These are phyloP conservation scores for Neophaeococcomyces mojaviensis DNA, from an alignment of 2,329 filamentous ascomycete genomes.

Conservation along the genomic window DNA sequence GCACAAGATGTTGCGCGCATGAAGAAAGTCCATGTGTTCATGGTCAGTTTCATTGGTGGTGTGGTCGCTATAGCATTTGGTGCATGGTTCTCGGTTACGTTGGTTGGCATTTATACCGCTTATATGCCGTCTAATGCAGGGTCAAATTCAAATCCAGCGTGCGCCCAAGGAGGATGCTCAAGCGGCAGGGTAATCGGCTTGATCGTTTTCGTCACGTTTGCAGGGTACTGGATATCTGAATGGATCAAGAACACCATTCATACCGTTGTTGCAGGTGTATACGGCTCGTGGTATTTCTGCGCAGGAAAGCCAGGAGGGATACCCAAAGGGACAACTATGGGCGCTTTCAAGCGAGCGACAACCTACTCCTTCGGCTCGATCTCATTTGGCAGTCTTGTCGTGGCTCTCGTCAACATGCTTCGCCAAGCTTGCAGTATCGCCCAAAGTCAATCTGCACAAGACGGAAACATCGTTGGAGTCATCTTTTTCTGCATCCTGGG, in stretches of 20 bases:
- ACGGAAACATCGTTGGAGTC: conserved; percentile 61
- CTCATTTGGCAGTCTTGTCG: conserved; percentile 72
- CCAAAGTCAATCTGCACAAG: conserved; percentile 53
- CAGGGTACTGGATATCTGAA: conserved; percentile 89
- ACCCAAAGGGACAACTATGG: conserved; percentile 70
- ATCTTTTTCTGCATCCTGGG: conserved; percentile 67
- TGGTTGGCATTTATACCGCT: conserved; percentile 78
- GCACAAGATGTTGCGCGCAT: conserved; percentile 73
- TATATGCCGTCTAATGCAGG: conserved; percentile 57
- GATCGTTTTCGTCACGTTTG: conserved; percentile 79
- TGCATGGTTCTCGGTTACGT: conserved; percentile 78
- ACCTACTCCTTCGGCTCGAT: conserved; percentile 94
- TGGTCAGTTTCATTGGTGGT: conserved; percentile 78
- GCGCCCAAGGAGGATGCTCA: conserved; percentile 53
- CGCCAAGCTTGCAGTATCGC: conserved; percentile 77
- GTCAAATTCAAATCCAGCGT: conserved; percentile 44
- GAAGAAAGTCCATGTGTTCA: conserved; percentile 74
- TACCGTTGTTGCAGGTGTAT: conserved; percentile 77
- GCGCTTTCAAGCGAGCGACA: conserved; percentile 71
- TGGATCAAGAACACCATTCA: conserved; percentile 92
- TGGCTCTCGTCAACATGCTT: conserved; percentile 79
- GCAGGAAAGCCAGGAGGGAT: conserved; percentile 54
- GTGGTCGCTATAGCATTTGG: conserved; percentile 66
- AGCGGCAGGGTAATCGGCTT: conserved; percentile 73
- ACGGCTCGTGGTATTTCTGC: conserved; percentile 89